These are phyloP conservation scores for Rhamnella rubrinervis DNA, from an alignment of 331 rosid species.

Conservation along the genomic window DNA sequence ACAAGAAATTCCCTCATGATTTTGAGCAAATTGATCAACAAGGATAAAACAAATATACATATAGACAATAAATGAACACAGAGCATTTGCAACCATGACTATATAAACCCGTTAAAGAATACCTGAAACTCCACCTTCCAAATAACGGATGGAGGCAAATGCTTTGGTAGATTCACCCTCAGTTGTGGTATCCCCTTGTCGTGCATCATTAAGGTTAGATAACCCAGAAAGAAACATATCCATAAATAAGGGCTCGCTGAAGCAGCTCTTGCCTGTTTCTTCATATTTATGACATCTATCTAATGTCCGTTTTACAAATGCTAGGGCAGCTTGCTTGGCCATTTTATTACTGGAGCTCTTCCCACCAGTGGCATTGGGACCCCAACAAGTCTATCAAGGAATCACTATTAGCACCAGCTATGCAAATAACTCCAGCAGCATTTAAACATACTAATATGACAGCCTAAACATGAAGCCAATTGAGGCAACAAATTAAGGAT, in stretches of 20 bases:
- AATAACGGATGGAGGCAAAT: constrained; percentile 45
- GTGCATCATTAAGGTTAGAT: constrained; percentile 39
- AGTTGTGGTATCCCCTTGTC: constrained; percentile 40
- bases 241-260: constrained; percentile 64
- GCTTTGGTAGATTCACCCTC: constrained; percentile 69
- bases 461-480: neutral
- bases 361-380: constrained; percentile 75
- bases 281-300: constrained; percentile 73
- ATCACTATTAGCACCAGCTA: constrained; percentile 25
- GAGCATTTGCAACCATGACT: constrained; percentile 13
- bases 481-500: constrained; percentile 3
- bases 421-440: constrained; percentile 13
- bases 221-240: constrained; percentile 57
- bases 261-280: constrained; percentile 86
- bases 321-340: constrained; percentile 82
- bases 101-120: constrained; percentile 19
- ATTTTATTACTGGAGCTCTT: constrained; percentile 71
- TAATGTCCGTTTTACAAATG: constrained; percentile 78
- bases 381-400: constrained; percentile 65
- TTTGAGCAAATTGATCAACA: constrained; percentile 18
- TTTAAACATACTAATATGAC: neutral
- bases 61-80: neutral
- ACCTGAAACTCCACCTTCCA: constrained; percentile 65
- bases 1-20: constrained; percentile 19
- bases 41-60: constrained; percentile 17